These are phyloP conservation scores for Phanerodontia chrysosporium DNA, from an alignment of 768 basidiomycete species.

Conservation along the genomic window DNA sequence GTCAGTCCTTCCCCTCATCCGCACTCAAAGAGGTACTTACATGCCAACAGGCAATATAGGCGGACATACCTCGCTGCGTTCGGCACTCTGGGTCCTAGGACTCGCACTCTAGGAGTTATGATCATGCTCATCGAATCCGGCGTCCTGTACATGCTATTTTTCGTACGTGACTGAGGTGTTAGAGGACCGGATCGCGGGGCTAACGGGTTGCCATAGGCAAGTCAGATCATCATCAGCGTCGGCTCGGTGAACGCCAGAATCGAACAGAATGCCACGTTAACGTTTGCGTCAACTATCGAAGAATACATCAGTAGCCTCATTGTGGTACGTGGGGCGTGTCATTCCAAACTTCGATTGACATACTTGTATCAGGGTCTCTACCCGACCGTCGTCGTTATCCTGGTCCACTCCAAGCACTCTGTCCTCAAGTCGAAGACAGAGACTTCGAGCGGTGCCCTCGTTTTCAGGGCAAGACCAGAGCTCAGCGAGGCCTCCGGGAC, in stretches of 20 bases:
- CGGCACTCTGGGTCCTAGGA: not conserved
- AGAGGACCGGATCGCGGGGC: too few relatives aligned
- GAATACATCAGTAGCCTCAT: slow-evolving; percentile 15
- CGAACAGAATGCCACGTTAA: not conserved
- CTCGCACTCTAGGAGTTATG: slow-evolving; percentile 14
- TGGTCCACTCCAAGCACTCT: slow-evolving; percentile 14
- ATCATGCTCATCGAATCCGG: slow-evolving; percentile 23
- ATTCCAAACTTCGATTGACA: not conserved
- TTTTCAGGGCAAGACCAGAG: not conserved
- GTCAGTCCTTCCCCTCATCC: not conserved
- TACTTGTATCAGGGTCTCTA: slow-evolving; percentile 16
- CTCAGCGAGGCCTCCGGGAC: too few relatives aligned
- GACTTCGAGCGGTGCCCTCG: not conserved
- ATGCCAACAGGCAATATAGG: not conserved
- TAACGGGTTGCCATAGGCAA: too few relatives aligned
- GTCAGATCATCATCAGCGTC: slow-evolving; percentile 4
- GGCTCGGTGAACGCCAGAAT: slow-evolving; percentile 8
- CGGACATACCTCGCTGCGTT: not conserved
- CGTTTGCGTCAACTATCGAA: slow-evolving; percentile 14
- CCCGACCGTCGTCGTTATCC: slow-evolving; percentile 20
- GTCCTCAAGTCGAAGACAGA: not conserved
- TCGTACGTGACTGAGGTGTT: slow-evolving; percentile 15
- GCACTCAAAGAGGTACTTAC: too few relatives aligned
- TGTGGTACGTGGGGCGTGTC: slow-evolving; percentile 12
- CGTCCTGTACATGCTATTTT: slow-evolving; percentile 22